Conservation (phyloP, 805 yeast genomes). For the Deakozyma indianensis region DNA sequence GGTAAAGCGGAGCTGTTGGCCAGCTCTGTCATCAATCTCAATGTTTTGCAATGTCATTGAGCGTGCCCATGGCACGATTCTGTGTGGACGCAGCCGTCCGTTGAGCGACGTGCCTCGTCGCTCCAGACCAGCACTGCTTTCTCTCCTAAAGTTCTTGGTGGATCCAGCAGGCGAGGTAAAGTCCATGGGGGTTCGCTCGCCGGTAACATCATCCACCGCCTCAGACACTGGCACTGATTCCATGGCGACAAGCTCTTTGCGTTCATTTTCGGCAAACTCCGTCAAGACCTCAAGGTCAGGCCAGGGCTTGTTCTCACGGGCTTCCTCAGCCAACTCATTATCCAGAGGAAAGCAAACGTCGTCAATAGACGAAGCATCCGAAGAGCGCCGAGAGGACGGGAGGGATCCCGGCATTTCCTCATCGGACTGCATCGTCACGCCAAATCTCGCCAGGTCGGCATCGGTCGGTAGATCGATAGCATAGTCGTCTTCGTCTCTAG, state of each 20-base stretch:
- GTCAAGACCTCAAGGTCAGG: conserved; percentile 69
- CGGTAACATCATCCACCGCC: conserved; percentile 9
- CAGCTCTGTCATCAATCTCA: conserved; percentile 6
- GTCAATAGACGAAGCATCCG: conserved; percentile 56
- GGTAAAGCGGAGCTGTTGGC: conserved; percentile 57
- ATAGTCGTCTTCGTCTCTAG: conserved; percentile 7
- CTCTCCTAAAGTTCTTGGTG: neutral
- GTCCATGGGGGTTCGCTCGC: conserved; percentile 3
- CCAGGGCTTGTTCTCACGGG: conserved; percentile 38
- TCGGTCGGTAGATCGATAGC: conserved; percentile 13
- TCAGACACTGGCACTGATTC: conserved; percentile 13
- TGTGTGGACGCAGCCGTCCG: conserved; percentile 64
- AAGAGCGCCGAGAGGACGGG: conserved; percentile 46
- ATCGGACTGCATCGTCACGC: conserved; percentile 4
- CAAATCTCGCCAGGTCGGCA: conserved; percentile 3
- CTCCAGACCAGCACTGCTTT: conserved; percentile 28
- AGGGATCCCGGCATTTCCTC: conserved; percentile 28
- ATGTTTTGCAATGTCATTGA: conserved; percentile 5
- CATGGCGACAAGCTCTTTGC: conserved; percentile 25
- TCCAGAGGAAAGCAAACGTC: conserved; percentile 89
- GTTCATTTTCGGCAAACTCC: conserved; percentile 65
- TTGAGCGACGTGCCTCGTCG: conserved; percentile 36
- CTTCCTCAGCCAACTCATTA: conserved; percentile 14
- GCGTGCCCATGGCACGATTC: conserved; percentile 55
- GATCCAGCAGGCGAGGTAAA: neutral